These are phyloP conservation scores for Cladosporium oxysporum DNA, from an alignment of 2,329 filamentous ascomycete species.

Conservation along the genomic window DNA sequence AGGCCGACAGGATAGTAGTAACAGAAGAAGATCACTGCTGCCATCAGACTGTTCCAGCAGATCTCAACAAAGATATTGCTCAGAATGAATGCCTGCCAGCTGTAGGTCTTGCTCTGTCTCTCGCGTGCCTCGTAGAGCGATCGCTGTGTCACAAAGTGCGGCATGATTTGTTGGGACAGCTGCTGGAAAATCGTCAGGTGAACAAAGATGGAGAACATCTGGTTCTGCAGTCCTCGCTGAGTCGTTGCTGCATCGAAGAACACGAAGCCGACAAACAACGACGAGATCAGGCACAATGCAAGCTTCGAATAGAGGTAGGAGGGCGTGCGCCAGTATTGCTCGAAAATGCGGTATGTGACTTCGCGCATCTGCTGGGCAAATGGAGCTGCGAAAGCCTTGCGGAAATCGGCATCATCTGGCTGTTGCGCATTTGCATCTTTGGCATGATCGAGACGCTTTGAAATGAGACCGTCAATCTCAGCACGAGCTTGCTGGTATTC, in stretches of 20 bases:
- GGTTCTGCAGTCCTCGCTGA: conserved; percentile 78
- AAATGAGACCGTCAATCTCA: conserved; percentile 50
- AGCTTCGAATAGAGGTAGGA: conserved; percentile 86
- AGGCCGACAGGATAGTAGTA: conserved; percentile 88
- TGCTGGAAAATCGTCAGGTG: conserved; percentile 77
- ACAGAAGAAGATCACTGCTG: conserved; percentile 73
- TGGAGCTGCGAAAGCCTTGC: conserved; percentile 78
- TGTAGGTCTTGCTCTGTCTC: conserved; percentile 79
- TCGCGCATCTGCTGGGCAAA: conserved; percentile 67
- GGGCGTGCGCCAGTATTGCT: conserved; percentile 90
- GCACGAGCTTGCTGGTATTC: conserved; percentile 48
- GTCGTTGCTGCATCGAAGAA: conserved; percentile 73
- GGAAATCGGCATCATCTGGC: conserved; percentile 47
- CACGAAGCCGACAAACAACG: conserved; percentile 81
- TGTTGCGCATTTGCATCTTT: conserved; percentile 39
- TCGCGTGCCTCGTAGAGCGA: conserved; percentile 83
- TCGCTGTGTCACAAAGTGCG: conserved; percentile 79
- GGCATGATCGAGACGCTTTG: conserved; percentile 36
- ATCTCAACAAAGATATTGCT: conserved; percentile 82
- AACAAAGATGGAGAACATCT: conserved; percentile 86
- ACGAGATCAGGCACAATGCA: conserved; percentile 63
- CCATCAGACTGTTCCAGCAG: conserved; percentile 78
- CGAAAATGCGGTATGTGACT: conserved; percentile 76
- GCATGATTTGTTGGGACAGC: conserved; percentile 78
- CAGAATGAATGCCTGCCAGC: conserved; percentile 82